phyloP scores from a whole-genome alignment of 164 flowering plant genomes.

The Brasenia schreberi region DNA sequence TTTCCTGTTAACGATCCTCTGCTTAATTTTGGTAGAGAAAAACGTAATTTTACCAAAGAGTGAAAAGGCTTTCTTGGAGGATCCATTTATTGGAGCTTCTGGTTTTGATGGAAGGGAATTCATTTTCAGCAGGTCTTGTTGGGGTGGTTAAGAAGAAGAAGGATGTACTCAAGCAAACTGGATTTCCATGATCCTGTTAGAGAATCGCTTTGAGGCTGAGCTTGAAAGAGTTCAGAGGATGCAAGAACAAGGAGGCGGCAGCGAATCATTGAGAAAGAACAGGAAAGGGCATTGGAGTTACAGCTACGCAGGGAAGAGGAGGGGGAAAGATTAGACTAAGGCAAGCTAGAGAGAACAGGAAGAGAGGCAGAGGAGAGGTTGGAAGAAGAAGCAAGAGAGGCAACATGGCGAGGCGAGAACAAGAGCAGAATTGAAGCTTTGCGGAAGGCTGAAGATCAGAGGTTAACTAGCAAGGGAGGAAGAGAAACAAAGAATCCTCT shows the following conservation, averaged over 20 bases:
- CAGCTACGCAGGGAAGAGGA: constrained; percentile 89
- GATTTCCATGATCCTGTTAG: constrained; percentile 93
- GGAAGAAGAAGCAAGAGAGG: constrained; percentile 86
- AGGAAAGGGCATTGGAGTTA: constrained; percentile 71
- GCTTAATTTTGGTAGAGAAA: constrained; percentile 47
- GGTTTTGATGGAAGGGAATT: too few relatives aligned
- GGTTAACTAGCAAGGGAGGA: constrained; percentile 82
- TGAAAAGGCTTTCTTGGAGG: too few relatives aligned
- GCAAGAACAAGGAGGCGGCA: constrained; percentile 90
- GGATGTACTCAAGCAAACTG: constrained; percentile 44
- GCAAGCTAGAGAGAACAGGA: constrained; percentile 90
- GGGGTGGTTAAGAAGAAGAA: too few relatives aligned
- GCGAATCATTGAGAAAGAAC: constrained; percentile 66
- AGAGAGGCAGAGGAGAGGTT: constrained; percentile 52
- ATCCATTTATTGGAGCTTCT: too few relatives aligned
- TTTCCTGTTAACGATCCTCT: constrained; percentile 32
- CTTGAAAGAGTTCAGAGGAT: constrained; percentile 90
- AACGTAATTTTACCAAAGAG: constrained; percentile 27
- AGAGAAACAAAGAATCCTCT: constrained; percentile 40
- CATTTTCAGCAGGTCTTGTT: too few relatives aligned
- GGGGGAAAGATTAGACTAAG: constrained; percentile 38
- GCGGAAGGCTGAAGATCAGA: constrained; percentile 66
- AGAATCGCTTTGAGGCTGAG: constrained; percentile 98
- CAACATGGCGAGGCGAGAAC: constrained; percentile 92
- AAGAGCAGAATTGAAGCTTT: constrained; percentile 58